Conservation (phyloP, 441 rosid genomes). For the Populus hybrid region DNA sequence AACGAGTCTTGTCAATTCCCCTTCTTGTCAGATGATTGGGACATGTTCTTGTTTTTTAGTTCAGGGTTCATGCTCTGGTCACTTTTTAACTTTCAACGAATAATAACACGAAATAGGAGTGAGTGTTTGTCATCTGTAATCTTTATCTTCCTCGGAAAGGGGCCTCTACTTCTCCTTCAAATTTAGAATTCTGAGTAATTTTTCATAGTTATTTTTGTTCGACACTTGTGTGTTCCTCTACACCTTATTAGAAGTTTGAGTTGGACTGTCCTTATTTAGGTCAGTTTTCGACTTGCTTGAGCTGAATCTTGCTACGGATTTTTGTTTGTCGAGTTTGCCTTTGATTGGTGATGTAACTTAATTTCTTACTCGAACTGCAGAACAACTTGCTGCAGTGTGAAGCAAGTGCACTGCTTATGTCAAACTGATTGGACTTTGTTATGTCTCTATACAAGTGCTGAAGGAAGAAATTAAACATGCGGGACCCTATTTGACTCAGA, state of each 20-base stretch:
- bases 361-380: constrained; percentile 10
- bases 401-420: background rate
- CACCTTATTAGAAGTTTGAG: background rate
- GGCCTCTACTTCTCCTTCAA: background rate
- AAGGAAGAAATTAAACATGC: constrained; percentile 1
- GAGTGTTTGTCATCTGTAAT: background rate
- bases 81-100: background rate
- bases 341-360: background rate
- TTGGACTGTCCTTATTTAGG: background rate
- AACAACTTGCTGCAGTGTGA: constrained; percentile 2
- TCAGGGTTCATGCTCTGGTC: background rate
- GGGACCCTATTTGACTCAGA: constrained; percentile 9
- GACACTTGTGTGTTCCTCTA: background rate
- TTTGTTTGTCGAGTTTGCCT: background rate
- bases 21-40: background rate
- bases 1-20: background rate
- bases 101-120: background rate
- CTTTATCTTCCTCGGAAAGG: background rate
- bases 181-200: background rate
- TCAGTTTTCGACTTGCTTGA: background rate
- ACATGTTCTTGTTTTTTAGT: background rate
- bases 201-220: background rate
- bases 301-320: background rate
- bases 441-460: background rate
- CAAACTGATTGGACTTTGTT: constrained; percentile 10